Evolutionary conservation across 2,329 filamentous ascomycete species (phyloP).

Genomic region (Cladosporium sp.): DNA sequence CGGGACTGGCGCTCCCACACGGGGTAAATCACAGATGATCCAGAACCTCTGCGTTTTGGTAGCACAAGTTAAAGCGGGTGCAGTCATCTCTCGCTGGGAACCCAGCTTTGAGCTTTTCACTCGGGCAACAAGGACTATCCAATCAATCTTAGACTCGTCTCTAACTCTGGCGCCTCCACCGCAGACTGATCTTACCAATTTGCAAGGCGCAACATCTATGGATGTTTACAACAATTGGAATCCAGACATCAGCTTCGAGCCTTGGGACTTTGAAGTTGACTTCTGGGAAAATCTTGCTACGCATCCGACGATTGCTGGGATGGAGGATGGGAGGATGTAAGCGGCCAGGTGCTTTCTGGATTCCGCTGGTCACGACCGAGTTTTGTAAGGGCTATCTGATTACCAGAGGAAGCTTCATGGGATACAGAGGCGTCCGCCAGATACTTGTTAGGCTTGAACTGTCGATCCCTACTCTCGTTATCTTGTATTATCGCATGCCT

Average conservation of each 20-base stretch:
- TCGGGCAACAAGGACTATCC: conserved; percentile 28
- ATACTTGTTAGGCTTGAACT: too few species aligned
- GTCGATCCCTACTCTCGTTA: too few species aligned
- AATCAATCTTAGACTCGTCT: conserved; percentile 22
- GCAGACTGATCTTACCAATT: neutral
- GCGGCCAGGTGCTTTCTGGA: too few species aligned
- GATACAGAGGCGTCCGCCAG: too few species aligned
- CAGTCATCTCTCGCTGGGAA: conserved; percentile 24
- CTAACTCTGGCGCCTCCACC: conserved; percentile 1
- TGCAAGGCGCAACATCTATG: conserved; percentile 15
- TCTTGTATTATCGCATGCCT: too few species aligned
- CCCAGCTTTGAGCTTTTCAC: conserved; percentile 29
- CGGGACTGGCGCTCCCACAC: neutral
- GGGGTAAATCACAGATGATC: conserved; percentile 23
- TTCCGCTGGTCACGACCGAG: too few species aligned
- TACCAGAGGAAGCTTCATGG: too few species aligned
- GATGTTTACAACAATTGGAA: conserved; percentile 13
- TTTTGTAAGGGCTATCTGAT: too few species aligned
- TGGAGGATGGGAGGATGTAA: neutral
- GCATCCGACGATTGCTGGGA: conserved; percentile 21
- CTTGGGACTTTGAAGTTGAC: conserved; percentile 29
- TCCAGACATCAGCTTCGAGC: conserved; percentile 15
- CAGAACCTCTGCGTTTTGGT: conserved; percentile 32
- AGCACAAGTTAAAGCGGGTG: conserved; percentile 30
- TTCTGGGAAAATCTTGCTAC: conserved; percentile 32